Base-by-base conservation (phyloP, 2,329 filamentous ascomycete species). In the Curvularia sp. region DNA sequence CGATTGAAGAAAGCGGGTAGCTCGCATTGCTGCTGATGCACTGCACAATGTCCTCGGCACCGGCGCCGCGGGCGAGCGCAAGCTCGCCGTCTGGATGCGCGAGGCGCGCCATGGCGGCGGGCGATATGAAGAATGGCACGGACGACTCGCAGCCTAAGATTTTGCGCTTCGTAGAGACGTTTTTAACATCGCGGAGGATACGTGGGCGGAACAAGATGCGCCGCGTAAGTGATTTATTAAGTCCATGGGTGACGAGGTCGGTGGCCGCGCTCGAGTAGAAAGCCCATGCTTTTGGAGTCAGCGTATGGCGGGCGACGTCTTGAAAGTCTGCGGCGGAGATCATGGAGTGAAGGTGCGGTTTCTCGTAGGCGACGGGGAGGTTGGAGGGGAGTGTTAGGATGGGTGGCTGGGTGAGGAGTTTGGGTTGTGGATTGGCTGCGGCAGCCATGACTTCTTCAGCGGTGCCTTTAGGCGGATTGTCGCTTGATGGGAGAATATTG, bases 221-320 rank as follows among this genome's bases (percentile, higher is more conserved):
- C 28, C 77, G 74, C 53, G 80, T 83, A 57, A 78, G 75, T 5
- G 72, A 71, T 43, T 68, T 70, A 61, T 83, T 83, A 26, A 77
- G 70, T 22, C 75, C 75, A 50, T 77, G 75, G n/a, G 81, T 84
- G 33, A 80, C 71, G 51, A 81, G 80, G 42, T 83, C 80, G 1
- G 83, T 84, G 0, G 82, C 81, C 1, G 81, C 83, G 1, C 79
- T 81, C n/a, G 77, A 78, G 68, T 84, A 84, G 60, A 79, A 80
- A 0, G 76, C 78, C 77, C 77, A 80, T 39, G 78, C 75, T 61
- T 80, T 80, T 49, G 72, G 70, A 8, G 68, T 72, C 31, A 77
- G 62, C 1, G 73, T 76, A 10, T 70, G 67, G 24, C 70, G 63
- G 5, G 80, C 80, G 8, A 78, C 75, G 4, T 74, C 64, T 61